Base-by-base conservation (phyloP, 164 flowering plant genomes). In the Chimonanthus praecox region DNA sequence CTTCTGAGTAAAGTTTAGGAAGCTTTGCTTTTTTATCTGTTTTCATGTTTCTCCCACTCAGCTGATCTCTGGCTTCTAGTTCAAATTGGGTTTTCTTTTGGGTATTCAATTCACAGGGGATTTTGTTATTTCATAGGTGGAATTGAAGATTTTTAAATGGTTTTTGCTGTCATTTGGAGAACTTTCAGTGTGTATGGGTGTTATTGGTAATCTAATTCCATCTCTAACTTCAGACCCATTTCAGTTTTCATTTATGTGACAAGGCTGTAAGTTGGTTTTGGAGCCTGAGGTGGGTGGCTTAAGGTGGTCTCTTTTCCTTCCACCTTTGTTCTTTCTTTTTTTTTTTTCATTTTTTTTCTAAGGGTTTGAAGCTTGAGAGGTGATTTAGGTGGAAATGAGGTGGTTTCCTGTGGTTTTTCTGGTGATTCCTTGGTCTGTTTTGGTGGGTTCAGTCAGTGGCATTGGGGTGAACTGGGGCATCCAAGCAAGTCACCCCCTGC, bases 401-500 rank as follows among this genome's bases (percentile, higher is more conserved):
- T 66, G 72, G 72, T 60, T 63, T 50, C 72, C 49, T 58, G 33
- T 77, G 49, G 68, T 64, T 58, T 20, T 76, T 18, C 71, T 72
- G 46, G 20, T 80, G 18, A 21, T 78, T 50, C 74, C 66, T 3
- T 71, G 77, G 51, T 33, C 73, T 2, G 76, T 51, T 54, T 67
- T 78, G 58, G 75, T 68, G 78, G 71, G 58, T 49, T 71, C 77
- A 50, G 89, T 77, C 73, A 70, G 77, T 73, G 88, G 90, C 0
- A 87, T 94, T 54, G 98, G 99, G 15, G 97, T 86, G 15, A 94
- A 94, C 80, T 94, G 97, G 98, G 99, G 99, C 11, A 87, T 90
- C 9, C 98, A 92, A 76, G 70, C 87, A 43, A 81, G 87, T 20
- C 99, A 94, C 78, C 92, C 85, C 21, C 76, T 94, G 72, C 77